phyloP scores from a whole-genome alignment of 202 grass and related monocot species.

The Brachypodium distachyon region DNA sequence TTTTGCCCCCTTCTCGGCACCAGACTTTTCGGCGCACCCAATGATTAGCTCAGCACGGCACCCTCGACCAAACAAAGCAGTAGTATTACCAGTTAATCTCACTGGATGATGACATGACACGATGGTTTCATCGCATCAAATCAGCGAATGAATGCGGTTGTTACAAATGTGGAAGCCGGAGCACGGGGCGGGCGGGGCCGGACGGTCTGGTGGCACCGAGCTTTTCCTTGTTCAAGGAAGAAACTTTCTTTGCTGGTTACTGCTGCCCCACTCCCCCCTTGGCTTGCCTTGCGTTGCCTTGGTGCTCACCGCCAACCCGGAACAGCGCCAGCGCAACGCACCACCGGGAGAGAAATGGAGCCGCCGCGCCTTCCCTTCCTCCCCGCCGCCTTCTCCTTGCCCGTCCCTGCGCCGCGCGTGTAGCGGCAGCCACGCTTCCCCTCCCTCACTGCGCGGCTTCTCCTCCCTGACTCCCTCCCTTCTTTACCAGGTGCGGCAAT shows the following conservation, averaged over 20 bases:
- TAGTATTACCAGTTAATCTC: too few species aligned
- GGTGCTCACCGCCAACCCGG: slow-evolving; percentile 14
- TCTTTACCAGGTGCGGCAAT: slow-evolving; percentile 12
- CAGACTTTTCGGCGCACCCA: neutral
- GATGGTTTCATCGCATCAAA: neutral
- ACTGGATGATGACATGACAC: neutral
- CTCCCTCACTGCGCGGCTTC: neutral
- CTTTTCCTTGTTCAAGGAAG: slow-evolving; percentile 8
- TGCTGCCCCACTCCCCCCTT: neutral
- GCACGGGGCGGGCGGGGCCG: neutral
- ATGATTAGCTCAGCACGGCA: slow-evolving; percentile 19
- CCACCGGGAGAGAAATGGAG: slow-evolving; percentile 17
- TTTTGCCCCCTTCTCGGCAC: neutral
- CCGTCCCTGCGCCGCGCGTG: neutral
- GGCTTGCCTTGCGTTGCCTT: neutral
- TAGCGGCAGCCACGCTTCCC: neutral
- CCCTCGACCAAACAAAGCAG: neutral
- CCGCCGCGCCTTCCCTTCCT: neutral
- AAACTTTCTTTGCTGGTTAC: neutral
- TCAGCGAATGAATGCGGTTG: slow-evolving; percentile 6
- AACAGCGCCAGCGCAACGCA: slow-evolving; percentile 16
- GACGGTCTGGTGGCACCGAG: neutral
- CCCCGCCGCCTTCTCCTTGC: neutral
- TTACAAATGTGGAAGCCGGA: slow-evolving; percentile 28
- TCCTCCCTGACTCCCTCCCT: neutral